Base-by-base conservation (phyloP, 306 rosid genomes). In the Cucurbita pepo region DNA sequence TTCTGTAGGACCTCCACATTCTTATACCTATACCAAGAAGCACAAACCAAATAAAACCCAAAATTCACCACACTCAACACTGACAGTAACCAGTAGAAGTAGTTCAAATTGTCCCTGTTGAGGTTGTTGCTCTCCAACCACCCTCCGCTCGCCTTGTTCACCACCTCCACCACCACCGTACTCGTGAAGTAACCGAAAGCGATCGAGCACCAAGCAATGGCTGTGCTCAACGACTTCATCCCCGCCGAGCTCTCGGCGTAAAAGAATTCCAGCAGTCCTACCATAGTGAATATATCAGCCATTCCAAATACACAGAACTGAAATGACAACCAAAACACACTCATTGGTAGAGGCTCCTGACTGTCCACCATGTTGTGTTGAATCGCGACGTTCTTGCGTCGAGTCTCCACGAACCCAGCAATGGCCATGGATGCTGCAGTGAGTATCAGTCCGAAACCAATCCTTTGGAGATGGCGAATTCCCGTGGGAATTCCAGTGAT, bases 211-310 rank as follows among this genome's bases (percentile, higher is more conserved):
- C 86, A 82, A 2, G 85, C 76, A 2, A 85, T 70, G 73, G 87
- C 79, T 0, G 89, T 85, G 62, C 83, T 36, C 0, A 85, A 67
- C 0, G 89, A 83, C 52, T 81, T 85, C 86, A 85, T 81, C 4
- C 85, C 78, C 0, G 82, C 86, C 8, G 98, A 83, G 77, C 96
- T 86, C 77, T 90, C 96, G 30, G 88, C 91, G 36, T 90, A 90
- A 88, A 93, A 93, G 75, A 93, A 92, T 81, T 92, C 96, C 8
- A 92, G 73, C 61, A 90, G 71, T 0, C 98, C 98, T 25, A 73
- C 83, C 0, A 85, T 37, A 2, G 90, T 79, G 72, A 89, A 91
- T 87, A 89, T 85, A 25, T 91, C 96, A 1, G 88, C 96, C 0
- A 89, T 79, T 34, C 90, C 98, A 71, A 88, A 87, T 62, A 92